phyloP scores from a whole-genome alignment of 352 stramenopile genomes.

The Globisporangium paddicum region DNA sequence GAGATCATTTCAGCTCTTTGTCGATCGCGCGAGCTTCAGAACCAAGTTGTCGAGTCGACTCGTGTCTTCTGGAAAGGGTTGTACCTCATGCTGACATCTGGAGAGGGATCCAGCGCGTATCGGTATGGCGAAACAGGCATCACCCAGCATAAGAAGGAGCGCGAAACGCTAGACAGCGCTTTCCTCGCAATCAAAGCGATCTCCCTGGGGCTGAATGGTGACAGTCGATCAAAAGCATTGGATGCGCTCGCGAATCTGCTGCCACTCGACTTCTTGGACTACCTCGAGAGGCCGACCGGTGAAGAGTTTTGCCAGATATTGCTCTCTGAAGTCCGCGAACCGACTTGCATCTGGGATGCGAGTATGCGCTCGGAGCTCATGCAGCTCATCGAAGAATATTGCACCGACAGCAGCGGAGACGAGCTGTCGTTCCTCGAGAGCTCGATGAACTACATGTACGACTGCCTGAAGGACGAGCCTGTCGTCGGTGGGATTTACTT shows the following conservation, averaged over 20 bases:
- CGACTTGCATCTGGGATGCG: slow-evolving; percentile 77
- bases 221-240: slow-evolving; percentile 44
- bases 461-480: slow-evolving; percentile 67
- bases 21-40: slow-evolving; percentile 39
- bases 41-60: slow-evolving; percentile 60
- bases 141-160: slow-evolving; percentile 51
- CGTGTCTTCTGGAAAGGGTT: slow-evolving; percentile 77
- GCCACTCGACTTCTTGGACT: slow-evolving; percentile 69
- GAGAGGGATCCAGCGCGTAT: slow-evolving; percentile 45
- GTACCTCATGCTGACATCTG: slow-evolving; percentile 69
- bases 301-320: slow-evolving; percentile 72
- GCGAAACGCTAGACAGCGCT: slow-evolving; percentile 67
- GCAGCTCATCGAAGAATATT: slow-evolving; percentile 72
- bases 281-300: slow-evolving; percentile 58
- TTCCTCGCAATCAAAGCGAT: slow-evolving; percentile 61
- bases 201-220: slow-evolving; percentile 46
- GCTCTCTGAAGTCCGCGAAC: slow-evolving; percentile 66
- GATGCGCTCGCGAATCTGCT: slow-evolving; percentile 67
- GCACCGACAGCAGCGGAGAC: slow-evolving; percentile 41
- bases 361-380: slow-evolving; percentile 58
- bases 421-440: slow-evolving; percentile 66
- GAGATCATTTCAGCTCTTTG: slow-evolving; percentile 72
- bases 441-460: slow-evolving; percentile 74
- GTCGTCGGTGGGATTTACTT: slow-evolving; percentile 71
- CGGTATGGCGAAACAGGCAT: slow-evolving; percentile 23